phyloP scores from a whole-genome alignment of 2,329 filamentous ascomycete genomes.

The Fusarium succisae region DNA sequence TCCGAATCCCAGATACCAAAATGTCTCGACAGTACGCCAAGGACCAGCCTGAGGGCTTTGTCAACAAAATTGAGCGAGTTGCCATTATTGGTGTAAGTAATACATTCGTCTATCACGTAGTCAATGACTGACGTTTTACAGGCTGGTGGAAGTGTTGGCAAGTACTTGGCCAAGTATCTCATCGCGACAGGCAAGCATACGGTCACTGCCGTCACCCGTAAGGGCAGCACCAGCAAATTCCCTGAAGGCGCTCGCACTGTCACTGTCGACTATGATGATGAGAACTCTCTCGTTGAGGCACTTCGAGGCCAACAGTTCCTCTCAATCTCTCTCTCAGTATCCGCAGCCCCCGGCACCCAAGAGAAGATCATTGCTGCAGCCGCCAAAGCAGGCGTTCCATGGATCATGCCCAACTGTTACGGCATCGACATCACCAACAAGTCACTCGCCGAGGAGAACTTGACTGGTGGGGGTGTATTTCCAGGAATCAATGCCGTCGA shows the following conservation, averaged over 20 bases:
- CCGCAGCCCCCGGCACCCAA: constrained; percentile 57
- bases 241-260: constrained; percentile 56
- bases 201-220: constrained; percentile 61
- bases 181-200: constrained; percentile 59
- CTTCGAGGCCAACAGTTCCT: constrained; percentile 65
- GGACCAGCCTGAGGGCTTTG: constrained; percentile 49
- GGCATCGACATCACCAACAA: constrained; percentile 53
- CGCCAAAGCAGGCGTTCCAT: constrained; percentile 62
- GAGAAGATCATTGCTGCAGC: constrained; percentile 63
- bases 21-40: constrained; percentile 47
- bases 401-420: constrained; percentile 65
- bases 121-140: constrained; percentile 33
- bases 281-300: constrained; percentile 56
- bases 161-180: constrained; percentile 51
- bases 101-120: rapidly evolving
- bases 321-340: constrained; percentile 61
- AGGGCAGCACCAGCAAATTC: constrained; percentile 51
- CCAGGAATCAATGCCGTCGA: constrained; percentile 52
- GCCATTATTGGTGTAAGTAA: constrained; percentile 59
- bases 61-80: constrained; percentile 54
- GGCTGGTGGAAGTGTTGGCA: constrained; percentile 55
- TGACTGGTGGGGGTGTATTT: constrained; percentile 36
- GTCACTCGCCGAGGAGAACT: constrained; percentile 48
- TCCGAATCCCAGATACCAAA: background rate
- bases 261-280: constrained; percentile 56